These are phyloP conservation scores for Fomitopsis betulina DNA, from an alignment of 1,284 basidiomycete genomes.

Conservation along the genomic window DNA sequence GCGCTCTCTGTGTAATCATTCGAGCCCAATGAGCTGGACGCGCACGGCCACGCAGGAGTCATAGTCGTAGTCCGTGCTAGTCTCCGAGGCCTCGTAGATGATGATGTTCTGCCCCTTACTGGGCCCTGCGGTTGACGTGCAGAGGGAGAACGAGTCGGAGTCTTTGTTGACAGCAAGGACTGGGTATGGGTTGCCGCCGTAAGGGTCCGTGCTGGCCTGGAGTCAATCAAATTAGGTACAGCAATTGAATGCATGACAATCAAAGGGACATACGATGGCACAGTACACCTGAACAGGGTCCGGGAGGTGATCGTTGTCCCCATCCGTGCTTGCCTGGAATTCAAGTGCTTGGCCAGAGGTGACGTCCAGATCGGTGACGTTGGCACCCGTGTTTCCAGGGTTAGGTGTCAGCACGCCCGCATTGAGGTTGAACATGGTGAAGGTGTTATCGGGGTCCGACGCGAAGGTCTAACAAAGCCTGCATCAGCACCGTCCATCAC, in stretches of 20 bases:
- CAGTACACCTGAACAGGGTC: constrained; percentile 12
- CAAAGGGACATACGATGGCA: constrained; percentile 9
- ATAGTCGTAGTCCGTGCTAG: constrained; percentile 16
- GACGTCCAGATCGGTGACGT: constrained; percentile 1
- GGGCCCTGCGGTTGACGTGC: constrained; percentile 7
- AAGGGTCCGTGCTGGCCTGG: constrained; percentile 15
- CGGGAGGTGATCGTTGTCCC: not conserved
- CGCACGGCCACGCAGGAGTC: constrained; percentile 19
- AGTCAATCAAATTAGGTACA: not conserved
- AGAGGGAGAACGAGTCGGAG: constrained; percentile 24
- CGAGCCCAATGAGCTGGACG: constrained; percentile 17
- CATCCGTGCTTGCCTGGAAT: constrained; percentile 3
- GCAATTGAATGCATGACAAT: no score
- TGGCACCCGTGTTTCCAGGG: not conserved
- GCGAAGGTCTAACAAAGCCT: constrained; percentile 9
- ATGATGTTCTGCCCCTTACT: constrained; percentile 16
- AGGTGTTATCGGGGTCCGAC: constrained; percentile 10
- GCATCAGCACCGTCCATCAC: not conserved
- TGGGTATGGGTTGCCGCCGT: constrained; percentile 8
- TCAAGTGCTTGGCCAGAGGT: not conserved
- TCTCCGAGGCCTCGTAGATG: constrained; percentile 15
- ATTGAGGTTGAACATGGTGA: constrained; percentile 4
- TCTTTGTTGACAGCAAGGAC: constrained; percentile 20
- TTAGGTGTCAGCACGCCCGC: constrained; percentile 6
- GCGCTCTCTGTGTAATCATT: not conserved